Evolutionary conservation across 805 yeast genomes (phyloP).

Genomic region (Pachysolen tannophilus): DNA sequence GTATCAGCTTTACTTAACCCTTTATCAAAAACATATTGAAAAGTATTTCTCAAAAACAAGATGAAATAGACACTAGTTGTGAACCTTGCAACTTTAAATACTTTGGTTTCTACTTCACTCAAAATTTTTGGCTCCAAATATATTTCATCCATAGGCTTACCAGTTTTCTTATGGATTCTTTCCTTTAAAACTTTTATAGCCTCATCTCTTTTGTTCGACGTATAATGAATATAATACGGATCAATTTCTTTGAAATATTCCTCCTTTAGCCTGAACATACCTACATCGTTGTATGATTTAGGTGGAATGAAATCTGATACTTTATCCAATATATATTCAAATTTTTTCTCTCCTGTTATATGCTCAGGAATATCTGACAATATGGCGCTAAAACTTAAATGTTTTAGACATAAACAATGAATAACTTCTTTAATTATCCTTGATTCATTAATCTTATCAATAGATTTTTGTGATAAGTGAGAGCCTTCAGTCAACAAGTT

Average conservation of each 20-base stretch:
- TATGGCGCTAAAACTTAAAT: slow-evolving; percentile 63
- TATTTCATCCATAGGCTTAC: slow-evolving; percentile 35
- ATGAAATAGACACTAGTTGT: slow-evolving; percentile 47
- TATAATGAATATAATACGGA: slow-evolving; percentile 75
- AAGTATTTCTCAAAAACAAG: slow-evolving; percentile 41
- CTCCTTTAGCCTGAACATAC: slow-evolving; percentile 61
- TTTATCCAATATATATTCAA: slow-evolving; percentile 51
- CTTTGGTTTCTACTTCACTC: slow-evolving; percentile 23
- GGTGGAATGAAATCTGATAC: slow-evolving; percentile 62
- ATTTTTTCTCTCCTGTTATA: slow-evolving; percentile 60
- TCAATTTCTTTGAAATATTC: slow-evolving; percentile 50
- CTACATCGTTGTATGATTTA: slow-evolving; percentile 45
- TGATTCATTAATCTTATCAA: slow-evolving; percentile 38
- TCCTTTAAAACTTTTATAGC: slow-evolving; percentile 60
- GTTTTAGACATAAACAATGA: slow-evolving; percentile 74
- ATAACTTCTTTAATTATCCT: slow-evolving; percentile 65
- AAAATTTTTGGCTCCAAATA: slow-evolving; percentile 49
- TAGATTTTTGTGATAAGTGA: slow-evolving; percentile 41
- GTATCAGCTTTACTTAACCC: slow-evolving; percentile 42
- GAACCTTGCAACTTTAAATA: slow-evolving; percentile 38
- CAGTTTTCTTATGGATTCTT: slow-evolving; percentile 30
- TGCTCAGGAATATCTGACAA: slow-evolving; percentile 69
- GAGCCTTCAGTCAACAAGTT: slow-evolving; percentile 61
- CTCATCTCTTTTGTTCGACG: slow-evolving; percentile 75
- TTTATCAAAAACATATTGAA: slow-evolving; percentile 29